phyloP scores from a whole-genome alignment of 1,284 basidiomycete genomes.

The Fomitopsis pinicola region DNA sequence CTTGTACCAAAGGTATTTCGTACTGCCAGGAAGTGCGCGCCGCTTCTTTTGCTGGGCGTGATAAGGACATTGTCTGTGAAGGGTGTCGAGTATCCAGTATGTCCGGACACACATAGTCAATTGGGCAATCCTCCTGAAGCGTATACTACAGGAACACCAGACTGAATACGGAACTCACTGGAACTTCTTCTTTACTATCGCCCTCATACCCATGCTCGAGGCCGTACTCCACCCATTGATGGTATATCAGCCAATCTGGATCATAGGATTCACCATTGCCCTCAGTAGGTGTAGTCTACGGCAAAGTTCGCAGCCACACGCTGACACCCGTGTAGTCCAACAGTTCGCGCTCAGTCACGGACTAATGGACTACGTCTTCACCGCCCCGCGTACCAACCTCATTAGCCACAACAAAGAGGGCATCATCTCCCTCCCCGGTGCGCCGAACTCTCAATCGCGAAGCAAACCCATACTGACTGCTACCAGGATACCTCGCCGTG shows the following conservation, averaged over 20 bases:
- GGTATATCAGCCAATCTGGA: constrained; percentile 49
- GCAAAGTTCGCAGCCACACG: neutral
- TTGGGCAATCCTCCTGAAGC: neutral
- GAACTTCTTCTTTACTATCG: constrained; percentile 98
- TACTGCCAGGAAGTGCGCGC: constrained; percentile 56
- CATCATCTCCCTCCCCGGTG: constrained; percentile 74
- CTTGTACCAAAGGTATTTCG: constrained; percentile 46
- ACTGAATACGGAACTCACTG: constrained; percentile 97
- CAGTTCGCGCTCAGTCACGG: constrained; percentile 56
- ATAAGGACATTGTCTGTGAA: constrained; percentile 86
- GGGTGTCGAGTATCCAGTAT: constrained; percentile 88
- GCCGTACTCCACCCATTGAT: constrained; percentile 68
- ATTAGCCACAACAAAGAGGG: constrained; percentile 93
- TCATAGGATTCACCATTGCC: constrained; percentile 63
- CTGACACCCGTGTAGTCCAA: constrained; percentile 47
- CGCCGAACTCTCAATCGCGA: constrained; percentile 9
- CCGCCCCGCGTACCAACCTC: constrained; percentile 56
- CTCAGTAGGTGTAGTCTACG: constrained; percentile 42
- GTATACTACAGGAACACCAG: constrained; percentile 79
- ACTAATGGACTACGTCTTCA: constrained; percentile 63
- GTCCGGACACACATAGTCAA: constrained; percentile 14
- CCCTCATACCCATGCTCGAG: constrained; percentile 74
- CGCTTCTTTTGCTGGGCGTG: constrained; percentile 73
- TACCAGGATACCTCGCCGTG: constrained; percentile 82
- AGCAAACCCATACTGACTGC: neutral